Conservation (phyloP, 1,139 yeast species). For the Debaryomycetaceae sp. region DNA sequence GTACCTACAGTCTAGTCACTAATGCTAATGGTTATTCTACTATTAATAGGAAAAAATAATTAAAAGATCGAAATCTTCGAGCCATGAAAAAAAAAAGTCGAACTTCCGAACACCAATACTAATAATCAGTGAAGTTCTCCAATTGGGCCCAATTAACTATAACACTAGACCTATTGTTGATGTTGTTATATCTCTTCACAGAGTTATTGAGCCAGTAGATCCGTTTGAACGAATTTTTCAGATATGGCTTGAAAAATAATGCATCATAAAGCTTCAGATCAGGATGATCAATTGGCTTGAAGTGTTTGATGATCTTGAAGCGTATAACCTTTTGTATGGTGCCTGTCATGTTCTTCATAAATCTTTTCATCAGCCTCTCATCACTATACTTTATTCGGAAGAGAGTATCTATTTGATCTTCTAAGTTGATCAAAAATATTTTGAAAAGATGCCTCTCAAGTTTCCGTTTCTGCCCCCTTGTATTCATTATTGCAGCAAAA, state of each 20-base stretch:
- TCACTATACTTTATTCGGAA: constrained; percentile 34
- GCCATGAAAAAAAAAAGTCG: background rate
- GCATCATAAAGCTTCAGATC: constrained; percentile 20
- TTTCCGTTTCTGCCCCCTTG: constrained; percentile 22
- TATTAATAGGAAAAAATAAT: background rate
- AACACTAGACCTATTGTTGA: constrained; percentile 1
- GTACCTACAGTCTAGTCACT: background rate
- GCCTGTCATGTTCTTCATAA: constrained; percentile 22
- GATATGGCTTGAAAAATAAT: constrained; percentile 27
- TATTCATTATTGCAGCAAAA: constrained; percentile 25
- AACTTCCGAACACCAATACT: background rate
- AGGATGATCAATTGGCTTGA: constrained; percentile 14
- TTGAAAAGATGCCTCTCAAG: constrained; percentile 35
- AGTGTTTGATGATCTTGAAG: constrained; percentile 21
- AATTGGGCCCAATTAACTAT: constrained; percentile 4
- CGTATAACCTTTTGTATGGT: constrained; percentile 27
- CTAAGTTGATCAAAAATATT: constrained; percentile 36
- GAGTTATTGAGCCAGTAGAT: constrained; percentile 29
- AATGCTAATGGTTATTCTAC: background rate
- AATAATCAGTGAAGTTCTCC: constrained; percentile 3
- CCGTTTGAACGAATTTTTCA: constrained; percentile 25
- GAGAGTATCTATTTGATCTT: constrained; percentile 38
- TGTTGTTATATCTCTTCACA: constrained; percentile 1
- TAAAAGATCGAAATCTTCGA: background rate
- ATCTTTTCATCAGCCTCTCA: constrained; percentile 22